phyloP scores from a whole-genome alignment of 176 grass and related monocot genomes.

The Carex littledalei region DNA sequence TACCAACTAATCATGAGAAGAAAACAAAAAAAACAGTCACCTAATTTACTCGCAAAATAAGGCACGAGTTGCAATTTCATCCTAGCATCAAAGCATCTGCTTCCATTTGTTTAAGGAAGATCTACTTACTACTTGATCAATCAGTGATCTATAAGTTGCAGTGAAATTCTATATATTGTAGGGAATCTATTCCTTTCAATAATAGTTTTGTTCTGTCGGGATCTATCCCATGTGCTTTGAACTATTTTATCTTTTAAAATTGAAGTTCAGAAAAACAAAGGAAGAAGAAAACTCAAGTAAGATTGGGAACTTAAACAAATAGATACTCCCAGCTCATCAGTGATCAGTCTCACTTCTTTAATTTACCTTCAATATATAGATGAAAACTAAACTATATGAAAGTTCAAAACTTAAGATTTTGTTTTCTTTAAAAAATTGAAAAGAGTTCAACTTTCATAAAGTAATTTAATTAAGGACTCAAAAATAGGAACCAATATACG shows the following conservation, averaged over 20 bases:
- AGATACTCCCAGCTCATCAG: neutral
- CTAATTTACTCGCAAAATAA: neutral
- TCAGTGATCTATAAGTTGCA: neutral
- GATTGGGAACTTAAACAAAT: neutral
- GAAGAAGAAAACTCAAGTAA: neutral
- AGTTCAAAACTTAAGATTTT: neutral
- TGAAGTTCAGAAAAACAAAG: neutral
- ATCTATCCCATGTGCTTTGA: conserved; percentile 10
- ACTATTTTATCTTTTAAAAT: neutral
- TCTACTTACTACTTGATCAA: neutral
- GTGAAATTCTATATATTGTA: neutral
- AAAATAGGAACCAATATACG: neutral
- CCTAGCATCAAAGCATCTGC: neutral
- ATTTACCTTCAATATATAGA: too few relatives aligned
- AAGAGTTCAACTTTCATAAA: neutral
- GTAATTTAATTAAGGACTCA: too few relatives aligned
- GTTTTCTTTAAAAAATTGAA: neutral
- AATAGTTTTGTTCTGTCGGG: neutral
- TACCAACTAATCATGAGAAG: too few relatives aligned
- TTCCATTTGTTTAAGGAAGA: neutral
- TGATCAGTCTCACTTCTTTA: neutral
- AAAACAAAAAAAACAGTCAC: too few relatives aligned
- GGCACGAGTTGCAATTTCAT: neutral
- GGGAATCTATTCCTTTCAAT: neutral
- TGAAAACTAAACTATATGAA: too few relatives aligned